phyloP scores from a whole-genome alignment of 2,329 filamentous ascomycete species.

The Rachicladosporium sp. region DNA sequence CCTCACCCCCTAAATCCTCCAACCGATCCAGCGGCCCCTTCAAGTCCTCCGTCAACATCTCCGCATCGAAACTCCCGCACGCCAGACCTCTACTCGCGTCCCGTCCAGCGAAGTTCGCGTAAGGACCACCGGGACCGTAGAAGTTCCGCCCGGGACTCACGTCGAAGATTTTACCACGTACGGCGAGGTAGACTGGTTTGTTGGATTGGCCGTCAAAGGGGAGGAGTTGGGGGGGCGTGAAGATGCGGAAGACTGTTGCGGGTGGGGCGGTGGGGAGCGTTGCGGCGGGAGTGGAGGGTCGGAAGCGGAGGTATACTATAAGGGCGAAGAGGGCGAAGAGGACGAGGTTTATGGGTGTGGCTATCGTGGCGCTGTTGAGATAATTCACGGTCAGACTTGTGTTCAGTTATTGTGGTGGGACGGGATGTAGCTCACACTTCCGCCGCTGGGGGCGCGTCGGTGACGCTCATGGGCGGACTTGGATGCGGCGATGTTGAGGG shows the following conservation, averaged over 20 bases:
- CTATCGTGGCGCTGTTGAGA: conserved; percentile 37
- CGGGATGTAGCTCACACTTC: conserved; percentile 27
- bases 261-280: conserved; percentile 43
- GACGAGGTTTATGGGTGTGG: conserved; percentile 49
- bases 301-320: conserved; percentile 47
- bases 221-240: conserved; percentile 69
- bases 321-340: conserved; percentile 46
- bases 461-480: conserved; percentile 5
- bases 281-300: conserved; percentile 35
- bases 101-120: conserved; percentile 88
- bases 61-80: conserved; percentile 82
- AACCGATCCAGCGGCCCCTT: conserved; percentile 71
- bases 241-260: conserved; percentile 76
- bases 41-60: conserved; percentile 87
- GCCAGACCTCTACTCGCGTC: conserved; percentile 84
- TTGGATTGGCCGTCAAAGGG: conserved; percentile 69
- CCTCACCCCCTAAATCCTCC: conserved; percentile 56
- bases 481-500: no score
- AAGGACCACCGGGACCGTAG: conserved; percentile 90
- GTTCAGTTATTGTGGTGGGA: neutral
- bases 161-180: conserved; percentile 84
- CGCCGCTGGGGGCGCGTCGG: conserved; percentile 23
- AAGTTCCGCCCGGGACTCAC: conserved; percentile 80
- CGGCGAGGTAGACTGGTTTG: conserved; percentile 75
- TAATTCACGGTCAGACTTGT: neutral